Evolutionary conservation across 768 basidiomycete genomes (phyloP).

Genomic region (Boletales sp.): DNA sequence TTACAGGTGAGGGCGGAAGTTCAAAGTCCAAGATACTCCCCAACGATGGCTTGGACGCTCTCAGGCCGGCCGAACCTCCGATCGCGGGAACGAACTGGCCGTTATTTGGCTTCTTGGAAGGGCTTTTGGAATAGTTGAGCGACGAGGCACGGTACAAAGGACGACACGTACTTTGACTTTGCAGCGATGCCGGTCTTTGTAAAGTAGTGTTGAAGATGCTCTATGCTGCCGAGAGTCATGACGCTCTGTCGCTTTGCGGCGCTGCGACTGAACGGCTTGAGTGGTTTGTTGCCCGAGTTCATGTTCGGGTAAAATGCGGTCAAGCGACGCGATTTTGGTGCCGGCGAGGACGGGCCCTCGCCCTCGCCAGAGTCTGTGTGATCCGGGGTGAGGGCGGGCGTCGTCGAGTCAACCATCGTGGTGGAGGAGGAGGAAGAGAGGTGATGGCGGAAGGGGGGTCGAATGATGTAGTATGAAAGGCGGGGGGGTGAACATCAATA

Average conservation of each 20-base stretch:
- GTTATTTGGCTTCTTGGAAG: constrained; percentile 44
- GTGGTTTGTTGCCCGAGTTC: constrained; percentile 64
- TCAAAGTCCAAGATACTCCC: constrained; percentile 47
- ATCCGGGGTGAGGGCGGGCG: constrained; percentile 58
- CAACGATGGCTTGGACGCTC: constrained; percentile 36
- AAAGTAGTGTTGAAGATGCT: constrained; percentile 94
- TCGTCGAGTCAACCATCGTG: constrained; percentile 38
- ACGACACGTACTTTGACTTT: constrained; percentile 60
- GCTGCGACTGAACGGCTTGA: constrained; percentile 84
- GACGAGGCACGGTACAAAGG: background rate
- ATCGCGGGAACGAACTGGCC: constrained; percentile 74
- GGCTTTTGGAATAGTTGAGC: constrained; percentile 26
- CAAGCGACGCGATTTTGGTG: constrained; percentile 56
- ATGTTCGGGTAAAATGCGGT: constrained; percentile 78
- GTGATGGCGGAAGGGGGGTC: constrained; percentile 12
- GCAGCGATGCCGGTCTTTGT: constrained; percentile 80
- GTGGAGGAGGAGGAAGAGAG: constrained; percentile 12
- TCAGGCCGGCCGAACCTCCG: constrained; percentile 52
- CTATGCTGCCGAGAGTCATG: constrained; percentile 92
- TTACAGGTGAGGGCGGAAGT: constrained; percentile 66
- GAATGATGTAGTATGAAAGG: background rate
- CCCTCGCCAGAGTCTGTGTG: constrained; percentile 52
- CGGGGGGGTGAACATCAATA: background rate
- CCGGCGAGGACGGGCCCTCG: constrained; percentile 29
- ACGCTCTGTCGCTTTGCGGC: constrained; percentile 94